phyloP scores from a whole-genome alignment of 495 filamentous ascomycete genomes.

The Sphaerosporella brunnea region DNA sequence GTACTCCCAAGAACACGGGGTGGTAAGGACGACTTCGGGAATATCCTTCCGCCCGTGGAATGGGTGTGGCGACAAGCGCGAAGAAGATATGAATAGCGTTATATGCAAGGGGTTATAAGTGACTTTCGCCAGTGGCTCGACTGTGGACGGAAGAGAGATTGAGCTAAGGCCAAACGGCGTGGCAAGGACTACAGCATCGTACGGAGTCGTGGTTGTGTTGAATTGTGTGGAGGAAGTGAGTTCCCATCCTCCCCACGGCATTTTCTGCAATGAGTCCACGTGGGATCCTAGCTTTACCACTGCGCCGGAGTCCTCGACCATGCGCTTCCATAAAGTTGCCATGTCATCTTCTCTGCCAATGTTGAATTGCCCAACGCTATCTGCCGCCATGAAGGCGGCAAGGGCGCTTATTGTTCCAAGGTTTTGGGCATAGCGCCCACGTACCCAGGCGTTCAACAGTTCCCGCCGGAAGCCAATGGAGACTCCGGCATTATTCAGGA shows the following conservation, averaged over 20 bases:
- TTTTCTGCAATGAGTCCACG: not conserved
- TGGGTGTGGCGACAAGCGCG: slow-evolving; percentile 42
- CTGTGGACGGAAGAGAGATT: slow-evolving; percentile 38
- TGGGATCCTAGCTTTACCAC: not conserved
- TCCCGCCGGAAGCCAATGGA: slow-evolving; percentile 47
- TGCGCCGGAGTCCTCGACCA: not conserved
- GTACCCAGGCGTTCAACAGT: slow-evolving; percentile 71
- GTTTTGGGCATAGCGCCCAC: slow-evolving; percentile 90
- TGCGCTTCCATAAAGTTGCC: not conserved
- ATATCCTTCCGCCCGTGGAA: slow-evolving; percentile 46
- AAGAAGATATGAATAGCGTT: slow-evolving; percentile 64
- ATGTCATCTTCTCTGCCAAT: not conserved
- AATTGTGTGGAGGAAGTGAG: slow-evolving; percentile 9
- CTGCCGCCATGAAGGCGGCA: slow-evolving; percentile 28
- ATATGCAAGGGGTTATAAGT: slow-evolving; percentile 70
- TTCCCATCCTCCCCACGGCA: not conserved
- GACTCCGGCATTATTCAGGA: not conserved
- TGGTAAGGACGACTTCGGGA: slow-evolving; percentile 67
- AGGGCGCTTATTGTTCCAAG: slow-evolving; percentile 65
- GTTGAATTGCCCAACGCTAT: slow-evolving; percentile 24
- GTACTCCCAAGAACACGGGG: slow-evolving; percentile 31
- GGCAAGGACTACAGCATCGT: slow-evolving; percentile 70
- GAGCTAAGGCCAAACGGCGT: slow-evolving; percentile 53
- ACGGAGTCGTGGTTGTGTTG: slow-evolving; percentile 27
- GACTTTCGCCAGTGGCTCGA: slow-evolving; percentile 40